Evolutionary conservation across 805 yeast species (phyloP).

Genomic region (Candida ascalaphidarum): DNA sequence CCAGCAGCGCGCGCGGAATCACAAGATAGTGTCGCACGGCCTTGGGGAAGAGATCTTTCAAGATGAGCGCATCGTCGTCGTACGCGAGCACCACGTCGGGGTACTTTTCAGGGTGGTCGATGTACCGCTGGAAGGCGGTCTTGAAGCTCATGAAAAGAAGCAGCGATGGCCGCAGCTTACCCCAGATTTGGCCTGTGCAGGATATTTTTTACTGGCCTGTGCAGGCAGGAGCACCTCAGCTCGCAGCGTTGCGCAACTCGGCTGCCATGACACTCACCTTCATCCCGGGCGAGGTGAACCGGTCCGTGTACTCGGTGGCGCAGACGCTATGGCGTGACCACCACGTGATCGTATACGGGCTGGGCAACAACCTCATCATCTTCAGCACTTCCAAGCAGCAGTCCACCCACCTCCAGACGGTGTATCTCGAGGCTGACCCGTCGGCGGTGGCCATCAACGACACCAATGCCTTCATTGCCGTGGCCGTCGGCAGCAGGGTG

Average conservation of each 20-base stretch:
- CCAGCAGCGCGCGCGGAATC: slow-evolving; percentile 39
- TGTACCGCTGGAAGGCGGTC: slow-evolving; percentile 39
- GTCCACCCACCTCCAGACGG: slow-evolving; percentile 55
- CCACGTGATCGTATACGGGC: slow-evolving; percentile 64
- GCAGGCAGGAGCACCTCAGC: too few relatives aligned
- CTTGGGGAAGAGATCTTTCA: slow-evolving; percentile 59
- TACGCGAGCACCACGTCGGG: slow-evolving; percentile 31
- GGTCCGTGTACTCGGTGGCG: slow-evolving; percentile 43
- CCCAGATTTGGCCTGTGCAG: too few relatives aligned
- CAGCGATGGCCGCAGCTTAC: too few relatives aligned
- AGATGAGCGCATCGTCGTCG: slow-evolving; percentile 47
- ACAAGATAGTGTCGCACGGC: slow-evolving; percentile 51
- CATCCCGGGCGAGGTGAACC: slow-evolving; percentile 81
- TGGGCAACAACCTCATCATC: slow-evolving; percentile 78
- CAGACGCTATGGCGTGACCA: slow-evolving; percentile 60
- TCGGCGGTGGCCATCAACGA: slow-evolving; percentile 55
- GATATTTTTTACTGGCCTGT: too few relatives aligned
- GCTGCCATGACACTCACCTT: slow-evolving; percentile 51
- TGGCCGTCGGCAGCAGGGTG: slow-evolving; percentile 38
- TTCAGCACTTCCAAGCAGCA: slow-evolving; percentile 11
- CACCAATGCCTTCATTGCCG: slow-evolving; percentile 50
- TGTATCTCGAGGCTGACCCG: slow-evolving; percentile 63
- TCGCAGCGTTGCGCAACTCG: too few relatives aligned
- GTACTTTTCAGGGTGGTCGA: slow-evolving; percentile 35
- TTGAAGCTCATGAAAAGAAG: slow-evolving; percentile 51